Base-by-base conservation (phyloP, 805 yeast genomes). In the Cyberlindnera petersonii region DNA sequence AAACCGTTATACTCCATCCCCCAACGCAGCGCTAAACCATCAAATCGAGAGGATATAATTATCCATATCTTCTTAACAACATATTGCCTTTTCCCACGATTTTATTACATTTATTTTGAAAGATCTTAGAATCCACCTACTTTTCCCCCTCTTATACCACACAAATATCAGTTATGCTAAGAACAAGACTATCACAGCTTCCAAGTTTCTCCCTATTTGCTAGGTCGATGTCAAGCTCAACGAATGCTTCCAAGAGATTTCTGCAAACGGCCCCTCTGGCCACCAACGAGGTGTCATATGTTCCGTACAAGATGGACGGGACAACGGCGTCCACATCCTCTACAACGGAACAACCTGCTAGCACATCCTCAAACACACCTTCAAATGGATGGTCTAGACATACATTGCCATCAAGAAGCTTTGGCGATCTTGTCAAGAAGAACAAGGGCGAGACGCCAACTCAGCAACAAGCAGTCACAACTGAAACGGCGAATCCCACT, bases 191-290 rank as follows among this genome's bases (percentile, higher is more conserved):
- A 6, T 14, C 42, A 5, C 47, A 38, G 11, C 17, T 24, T 4
- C 33, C 16, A 5, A 33, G 23, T 31, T 35, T 27, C 31, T 19
- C 46, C 9, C 14, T 35, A 9, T 31, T 40, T 26, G 22, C 35
- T 3, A 50, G 55, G 47, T 9, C 34, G 18, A 36, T 50, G 4
- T 48, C 46, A 8, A 43, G 41, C 26, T 21, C 47, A 7, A n/a
- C 53, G 15, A 47, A 24, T 15, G 42, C 45, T 14, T 32, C 51
- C 6, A 60, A 56, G 46, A 38, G 65, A 26, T 59, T 47, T 38
- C 50, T 60, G 43, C 60, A 59, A 39, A 60, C 62, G 5, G 52
- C 56, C 6, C 63, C 61, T 8, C 31, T 40, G 15, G 47, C 50
- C 5, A 34, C 45, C 26, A 49, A 47, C 23, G 49, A 43, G 18